Conservation (phyloP, 2,329 filamentous ascomycete genomes). For the Penicillium sp. region DNA sequence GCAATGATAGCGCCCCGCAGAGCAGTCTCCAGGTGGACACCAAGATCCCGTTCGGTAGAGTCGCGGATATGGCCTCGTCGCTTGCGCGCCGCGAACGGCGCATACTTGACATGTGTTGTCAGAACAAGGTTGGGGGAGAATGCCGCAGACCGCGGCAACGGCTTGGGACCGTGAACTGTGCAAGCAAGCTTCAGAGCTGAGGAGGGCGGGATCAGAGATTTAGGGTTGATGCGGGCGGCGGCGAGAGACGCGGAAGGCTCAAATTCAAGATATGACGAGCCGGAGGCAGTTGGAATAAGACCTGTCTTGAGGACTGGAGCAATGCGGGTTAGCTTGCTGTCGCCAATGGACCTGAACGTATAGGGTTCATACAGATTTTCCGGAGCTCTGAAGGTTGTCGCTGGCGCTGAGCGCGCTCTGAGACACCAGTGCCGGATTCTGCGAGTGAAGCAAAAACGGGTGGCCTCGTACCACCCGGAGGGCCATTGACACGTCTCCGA, state of each 20-base stretch:
- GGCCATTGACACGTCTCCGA: slow-evolving; percentile 85
- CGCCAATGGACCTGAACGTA: neutral
- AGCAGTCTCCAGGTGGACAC: slow-evolving; percentile 86
- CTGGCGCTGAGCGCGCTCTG: slow-evolving; percentile 51
- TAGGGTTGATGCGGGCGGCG: slow-evolving; percentile 43
- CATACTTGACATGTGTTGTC: slow-evolving; percentile 92
- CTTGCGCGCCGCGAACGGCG: slow-evolving; percentile 82
- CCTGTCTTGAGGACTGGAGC: slow-evolving; percentile 79
- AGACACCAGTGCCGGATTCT: slow-evolving; percentile 48
- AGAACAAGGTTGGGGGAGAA: slow-evolving; percentile 92
- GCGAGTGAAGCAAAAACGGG: slow-evolving; percentile 62
- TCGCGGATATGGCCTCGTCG: slow-evolving; percentile 85
- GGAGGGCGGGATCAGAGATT: slow-evolving; percentile 52
- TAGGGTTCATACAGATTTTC: slow-evolving; percentile 71
- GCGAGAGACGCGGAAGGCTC: slow-evolving; percentile 49
- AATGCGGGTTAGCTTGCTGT: slow-evolving; percentile 18
- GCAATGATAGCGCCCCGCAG: slow-evolving; percentile 86
- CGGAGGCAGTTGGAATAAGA: slow-evolving; percentile 87
- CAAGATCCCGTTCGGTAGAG: slow-evolving; percentile 80
- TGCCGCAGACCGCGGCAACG: slow-evolving; percentile 81
- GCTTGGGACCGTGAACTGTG: slow-evolving; percentile 88
- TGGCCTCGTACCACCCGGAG: slow-evolving; percentile 70
- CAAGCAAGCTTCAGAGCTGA: slow-evolving; percentile 86
- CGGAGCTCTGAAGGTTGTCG: slow-evolving; percentile 70
- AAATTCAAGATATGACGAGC: slow-evolving; percentile 68